phyloP scores from a whole-genome alignment of 1,284 basidiomycete genomes.

The Lignosus rhinocerotis region DNA sequence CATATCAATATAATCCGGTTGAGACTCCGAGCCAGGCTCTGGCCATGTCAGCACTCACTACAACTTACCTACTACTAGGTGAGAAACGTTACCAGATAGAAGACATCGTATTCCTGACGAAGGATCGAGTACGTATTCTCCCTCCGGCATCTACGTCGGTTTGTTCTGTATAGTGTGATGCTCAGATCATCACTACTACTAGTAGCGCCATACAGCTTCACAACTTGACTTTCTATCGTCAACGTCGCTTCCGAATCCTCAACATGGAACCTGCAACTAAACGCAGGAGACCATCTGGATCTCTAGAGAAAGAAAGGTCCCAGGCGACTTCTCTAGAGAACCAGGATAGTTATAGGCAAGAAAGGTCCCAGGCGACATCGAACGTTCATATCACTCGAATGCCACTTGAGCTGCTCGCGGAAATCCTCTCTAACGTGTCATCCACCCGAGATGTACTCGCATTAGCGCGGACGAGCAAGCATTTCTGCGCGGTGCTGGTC shows the following conservation, averaged over 20 bases:
- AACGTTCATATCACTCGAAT: constrained; percentile 25
- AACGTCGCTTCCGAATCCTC: too few relatives aligned
- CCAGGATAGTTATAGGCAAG: neutral
- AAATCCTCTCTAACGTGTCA: constrained; percentile 39
- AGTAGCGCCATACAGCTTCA: too few relatives aligned
- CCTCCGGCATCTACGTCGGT: neutral
- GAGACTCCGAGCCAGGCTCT: too few relatives aligned
- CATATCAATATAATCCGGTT: too few relatives aligned
- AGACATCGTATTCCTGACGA: neutral
- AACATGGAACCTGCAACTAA: neutral
- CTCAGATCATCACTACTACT: too few relatives aligned
- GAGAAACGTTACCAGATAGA: too few relatives aligned
- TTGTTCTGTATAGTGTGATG: neutral
- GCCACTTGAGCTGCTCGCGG: constrained; percentile 49
- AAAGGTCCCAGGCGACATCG: neutral
- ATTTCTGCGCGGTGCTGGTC: constrained; percentile 47
- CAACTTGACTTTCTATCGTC: too few relatives aligned
- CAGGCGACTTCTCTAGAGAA: neutral
- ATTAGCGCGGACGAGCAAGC: constrained; percentile 48
- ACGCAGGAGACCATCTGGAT: neutral
- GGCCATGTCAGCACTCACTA: too few relatives aligned
- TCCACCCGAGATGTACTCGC: constrained; percentile 48
- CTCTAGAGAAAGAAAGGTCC: neutral
- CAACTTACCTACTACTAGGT: too few relatives aligned
- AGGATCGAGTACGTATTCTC: too few relatives aligned